A percentile compares a stretch with the other conserved stretches of the same genome.
Conservation (phyloP, 2,329 filamentous ascomycete species). For the Phyllosticta citrichinensis region DNA sequence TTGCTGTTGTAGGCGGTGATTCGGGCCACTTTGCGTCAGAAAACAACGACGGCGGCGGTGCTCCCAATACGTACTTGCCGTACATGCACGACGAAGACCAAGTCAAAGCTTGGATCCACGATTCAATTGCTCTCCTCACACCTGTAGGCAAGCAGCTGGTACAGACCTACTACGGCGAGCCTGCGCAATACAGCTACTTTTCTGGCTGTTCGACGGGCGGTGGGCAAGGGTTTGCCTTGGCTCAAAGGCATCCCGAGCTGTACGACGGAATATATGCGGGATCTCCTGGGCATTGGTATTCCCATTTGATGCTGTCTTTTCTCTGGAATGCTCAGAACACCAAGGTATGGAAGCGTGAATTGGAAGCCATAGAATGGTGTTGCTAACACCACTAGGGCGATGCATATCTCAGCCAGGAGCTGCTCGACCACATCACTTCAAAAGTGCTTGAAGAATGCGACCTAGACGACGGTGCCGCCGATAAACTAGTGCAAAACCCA, state of each 20-base stretch:
- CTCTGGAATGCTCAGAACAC: constrained; percentile 13
- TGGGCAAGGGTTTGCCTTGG: constrained; percentile 13
- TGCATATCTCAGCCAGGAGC: constrained; percentile 18
- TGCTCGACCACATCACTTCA: constrained; percentile 23
- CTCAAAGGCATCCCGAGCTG: constrained; percentile 12
- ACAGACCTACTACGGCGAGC: background rate
- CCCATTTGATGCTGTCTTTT: constrained; percentile 12
- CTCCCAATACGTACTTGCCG: constrained; percentile 11
- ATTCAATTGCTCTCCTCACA: constrained; percentile 12
- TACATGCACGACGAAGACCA: constrained; percentile 11
- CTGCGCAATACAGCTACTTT: constrained; percentile 11
- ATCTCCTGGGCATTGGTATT: constrained; percentile 13
- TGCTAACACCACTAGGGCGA: constrained; percentile 7
- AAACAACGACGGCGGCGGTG: constrained; percentile 9
- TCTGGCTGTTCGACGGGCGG: constrained; percentile 13
- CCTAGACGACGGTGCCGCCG: constrained; percentile 28
- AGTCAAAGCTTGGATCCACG: constrained; percentile 12
- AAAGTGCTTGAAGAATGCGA: constrained; percentile 31
- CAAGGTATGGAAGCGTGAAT: background rate
- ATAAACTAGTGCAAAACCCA: constrained; percentile 32
- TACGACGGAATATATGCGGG: constrained; percentile 14
- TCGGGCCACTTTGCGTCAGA: constrained; percentile 10
- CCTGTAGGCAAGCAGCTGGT: constrained; percentile 9
- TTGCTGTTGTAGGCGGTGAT: constrained; percentile 12
- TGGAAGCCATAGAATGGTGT: background rate